phyloP scores from a whole-genome alignment of 2,329 filamentous ascomycete genomes.

The Sarocladium brachiariae region DNA sequence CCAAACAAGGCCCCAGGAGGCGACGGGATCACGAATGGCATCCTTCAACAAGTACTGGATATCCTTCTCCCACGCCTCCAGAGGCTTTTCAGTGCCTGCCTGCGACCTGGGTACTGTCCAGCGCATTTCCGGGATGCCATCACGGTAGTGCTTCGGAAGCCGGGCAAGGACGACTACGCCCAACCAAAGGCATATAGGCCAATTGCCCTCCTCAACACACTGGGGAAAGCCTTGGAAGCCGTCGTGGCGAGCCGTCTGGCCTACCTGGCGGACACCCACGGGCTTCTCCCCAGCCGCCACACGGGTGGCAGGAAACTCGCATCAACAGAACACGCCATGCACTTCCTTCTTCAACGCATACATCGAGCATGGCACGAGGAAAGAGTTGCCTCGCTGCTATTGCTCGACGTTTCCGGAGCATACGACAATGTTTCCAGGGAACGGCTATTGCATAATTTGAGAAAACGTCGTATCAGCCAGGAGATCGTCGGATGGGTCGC shows the following conservation, averaged over 20 bases:
- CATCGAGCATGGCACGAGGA: background rate
- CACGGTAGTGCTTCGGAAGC: no score
- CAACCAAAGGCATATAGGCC: constrained; percentile 16
- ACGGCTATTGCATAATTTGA: background rate
- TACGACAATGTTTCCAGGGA: no score
- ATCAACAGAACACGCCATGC: no score
- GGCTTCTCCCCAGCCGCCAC: no score
- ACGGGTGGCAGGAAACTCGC: no score
- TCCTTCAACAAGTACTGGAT: constrained; percentile 14
- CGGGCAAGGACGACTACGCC: constrained; percentile 15
- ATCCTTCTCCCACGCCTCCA: constrained; percentile 13
- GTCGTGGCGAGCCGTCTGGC: background rate
- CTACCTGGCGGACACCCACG: background rate
- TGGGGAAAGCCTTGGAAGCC: background rate
- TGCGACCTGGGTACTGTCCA: no score
- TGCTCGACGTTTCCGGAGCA: background rate
- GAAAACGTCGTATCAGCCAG: background rate
- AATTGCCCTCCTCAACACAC: constrained; percentile 13
- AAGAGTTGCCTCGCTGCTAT: background rate
- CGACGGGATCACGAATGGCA: constrained; percentile 16
- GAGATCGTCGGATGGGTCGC: background rate
- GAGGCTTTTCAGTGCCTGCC: constrained; percentile 14
- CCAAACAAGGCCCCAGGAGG: constrained; percentile 15
- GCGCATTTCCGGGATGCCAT: no score
- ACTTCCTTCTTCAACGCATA: background rate